A percentile compares a stretch with the other conserved stretches of the same genome.
These are phyloP conservation scores for Mucor racemosus DNA, from an alignment of 371 early-diverging fungal genomes.

Conservation along the genomic window DNA sequence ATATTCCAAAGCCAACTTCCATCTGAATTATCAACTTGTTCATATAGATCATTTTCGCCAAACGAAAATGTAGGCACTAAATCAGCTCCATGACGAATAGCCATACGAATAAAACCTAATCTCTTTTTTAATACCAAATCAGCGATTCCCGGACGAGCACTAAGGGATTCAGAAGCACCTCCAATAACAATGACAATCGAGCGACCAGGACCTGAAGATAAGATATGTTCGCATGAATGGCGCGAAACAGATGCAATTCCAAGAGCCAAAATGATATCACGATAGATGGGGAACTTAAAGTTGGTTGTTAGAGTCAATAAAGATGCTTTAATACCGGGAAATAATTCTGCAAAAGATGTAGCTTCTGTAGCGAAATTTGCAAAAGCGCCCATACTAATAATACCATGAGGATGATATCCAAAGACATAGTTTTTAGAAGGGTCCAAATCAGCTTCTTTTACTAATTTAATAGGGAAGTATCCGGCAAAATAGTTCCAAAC, in stretches of 20 bases:
- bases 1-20: constrained; percentile 50
- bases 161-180: constrained; percentile 75
- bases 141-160: constrained; percentile 61
- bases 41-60: constrained; percentile 82
- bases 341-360: constrained; percentile 58
- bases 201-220: constrained; percentile 72
- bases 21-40: constrained; percentile 52
- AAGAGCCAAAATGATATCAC: constrained; percentile 68
- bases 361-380: constrained; percentile 77
- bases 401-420: constrained; percentile 82
- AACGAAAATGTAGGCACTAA: constrained; percentile 76
- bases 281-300: constrained; percentile 71
- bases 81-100: constrained; percentile 65
- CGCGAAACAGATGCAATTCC: constrained; percentile 78
- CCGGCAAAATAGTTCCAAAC: constrained; percentile 74
- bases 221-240: constrained; percentile 68
- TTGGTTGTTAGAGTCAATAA: constrained; percentile 61
- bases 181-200: constrained; percentile 76
- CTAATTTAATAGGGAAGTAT: constrained; percentile 77
- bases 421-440: constrained; percentile 74
- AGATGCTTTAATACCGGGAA: constrained; percentile 66
- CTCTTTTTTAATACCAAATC: constrained; percentile 70
- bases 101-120: constrained; percentile 76
- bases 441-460: constrained; percentile 71
- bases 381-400: constrained; percentile 80